These are phyloP conservation scores for Exophiala mesophila DNA, from an alignment of 2,329 filamentous ascomycete genomes.

Conservation along the genomic window DNA sequence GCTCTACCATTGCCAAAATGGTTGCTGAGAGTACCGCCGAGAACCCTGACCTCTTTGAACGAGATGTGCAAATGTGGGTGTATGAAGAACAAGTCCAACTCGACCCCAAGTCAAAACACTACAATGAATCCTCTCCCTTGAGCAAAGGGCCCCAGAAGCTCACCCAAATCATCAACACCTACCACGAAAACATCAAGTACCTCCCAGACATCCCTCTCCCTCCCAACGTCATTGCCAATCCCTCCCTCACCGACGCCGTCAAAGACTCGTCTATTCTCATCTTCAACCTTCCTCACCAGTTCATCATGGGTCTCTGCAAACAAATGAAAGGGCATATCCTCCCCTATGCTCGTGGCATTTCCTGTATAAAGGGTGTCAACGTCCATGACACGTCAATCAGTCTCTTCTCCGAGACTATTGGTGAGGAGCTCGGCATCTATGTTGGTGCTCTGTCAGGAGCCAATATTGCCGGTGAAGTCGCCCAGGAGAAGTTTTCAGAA, in stretches of 20 bases:
- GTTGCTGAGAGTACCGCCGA: conserved; percentile 83
- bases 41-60: conserved; percentile 75
- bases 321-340: conserved; percentile 83
- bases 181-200: conserved; percentile 98
- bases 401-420: conserved; percentile 93
- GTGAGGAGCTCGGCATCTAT: conserved; percentile 86
- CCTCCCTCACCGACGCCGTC: conserved; percentile 73
- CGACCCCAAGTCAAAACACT: conserved; percentile 66
- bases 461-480: conserved; percentile 94
- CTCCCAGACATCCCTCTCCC: conserved; percentile 83
- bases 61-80: conserved; percentile 97
- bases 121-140: conserved; percentile 54
- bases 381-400: conserved; percentile 80
- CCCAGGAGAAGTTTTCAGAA: conserved; percentile 92
- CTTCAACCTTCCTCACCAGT: conserved; percentile 96
- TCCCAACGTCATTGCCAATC: conserved; percentile 75
- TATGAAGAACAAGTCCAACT: conserved; percentile 85
- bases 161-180: conserved; percentile 80
- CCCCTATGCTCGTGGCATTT: conserved; percentile 87
- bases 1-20: conserved; percentile 95
- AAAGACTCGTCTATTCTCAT: conserved; percentile 81
- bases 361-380: conserved; percentile 96
- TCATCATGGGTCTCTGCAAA: conserved; percentile 81
- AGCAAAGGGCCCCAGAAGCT: conserved; percentile 74
- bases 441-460: conserved; percentile 92